phyloP scores from a whole-genome alignment of 805 yeast genomes.

The Candida broadrunensis region DNA sequence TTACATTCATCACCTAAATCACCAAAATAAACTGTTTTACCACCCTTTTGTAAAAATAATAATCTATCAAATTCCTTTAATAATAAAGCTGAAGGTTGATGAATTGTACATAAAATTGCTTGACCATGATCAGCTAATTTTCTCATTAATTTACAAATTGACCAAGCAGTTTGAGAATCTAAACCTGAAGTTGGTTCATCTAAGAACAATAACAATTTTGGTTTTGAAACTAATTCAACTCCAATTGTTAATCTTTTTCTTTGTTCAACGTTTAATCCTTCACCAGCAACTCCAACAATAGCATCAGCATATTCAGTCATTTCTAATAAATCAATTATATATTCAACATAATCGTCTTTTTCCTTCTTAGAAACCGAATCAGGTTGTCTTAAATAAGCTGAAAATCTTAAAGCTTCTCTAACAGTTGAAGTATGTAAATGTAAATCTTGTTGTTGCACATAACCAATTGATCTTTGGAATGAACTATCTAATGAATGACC shows the following conservation, averaged over 20 bases:
- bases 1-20: conserved; percentile 66
- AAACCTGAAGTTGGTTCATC: conserved; percentile 46
- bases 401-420: conserved; percentile 68
- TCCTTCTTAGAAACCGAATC: conserved; percentile 51
- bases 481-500: conserved; percentile 62
- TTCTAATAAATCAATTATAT: conserved; percentile 62
- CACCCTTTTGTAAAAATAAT: conserved; percentile 68
- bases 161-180: conserved; percentile 44
- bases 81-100: conserved; percentile 81
- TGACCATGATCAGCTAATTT: conserved; percentile 41
- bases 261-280: conserved; percentile 47
- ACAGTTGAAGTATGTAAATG: conserved; percentile 70
- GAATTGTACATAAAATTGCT: conserved; percentile 57
- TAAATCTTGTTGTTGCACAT: conserved; percentile 78
- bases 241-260: conserved; percentile 41
- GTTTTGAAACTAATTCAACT: conserved; percentile 41
- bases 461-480: conserved; percentile 76
- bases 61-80: conserved; percentile 77
- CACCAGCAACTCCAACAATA: conserved; percentile 74
- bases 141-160: conserved; percentile 37
- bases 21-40: conserved; percentile 78
- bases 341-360: conserved; percentile 66
- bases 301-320: conserved; percentile 75
- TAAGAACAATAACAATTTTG: conserved; percentile 34
- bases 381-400: conserved; percentile 74